phyloP scores from a whole-genome alignment of 129 eudicot genomes.

The Flaveria robusta region DNA sequence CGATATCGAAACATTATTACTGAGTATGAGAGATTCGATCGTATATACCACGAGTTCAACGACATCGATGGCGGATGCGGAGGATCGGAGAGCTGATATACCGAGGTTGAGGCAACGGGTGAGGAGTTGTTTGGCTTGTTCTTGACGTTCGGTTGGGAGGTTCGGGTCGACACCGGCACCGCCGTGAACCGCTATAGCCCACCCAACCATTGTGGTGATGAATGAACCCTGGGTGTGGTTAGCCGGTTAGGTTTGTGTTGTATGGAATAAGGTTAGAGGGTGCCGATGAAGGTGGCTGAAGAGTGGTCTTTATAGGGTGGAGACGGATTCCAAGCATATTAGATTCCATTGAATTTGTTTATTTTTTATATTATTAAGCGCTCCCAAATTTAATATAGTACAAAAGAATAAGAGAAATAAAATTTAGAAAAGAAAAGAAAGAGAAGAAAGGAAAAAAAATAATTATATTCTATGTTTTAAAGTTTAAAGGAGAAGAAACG shows the following conservation, averaged over 20 bases:
- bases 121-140: conserved; percentile 77
- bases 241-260: conserved; percentile 16
- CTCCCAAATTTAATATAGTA: too few relatives aligned
- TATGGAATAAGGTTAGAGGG: conserved; percentile 25
- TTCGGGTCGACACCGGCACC: conserved; percentile 98
- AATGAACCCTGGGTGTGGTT: conserved; percentile 16
- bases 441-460: too few relatives aligned
- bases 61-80: conserved; percentile 75
- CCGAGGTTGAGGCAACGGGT: conserved; percentile 80
- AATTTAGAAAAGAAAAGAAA: too few relatives aligned
- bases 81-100: conserved; percentile 69
- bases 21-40: conserved; percentile 11
- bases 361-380: not conserved
- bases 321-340: conserved; percentile 21
- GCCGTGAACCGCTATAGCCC: conserved; percentile 96
- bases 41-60: conserved; percentile 88
- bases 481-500: too few relatives aligned
- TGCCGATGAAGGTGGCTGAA: conserved; percentile 8
- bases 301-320: conserved; percentile 33
- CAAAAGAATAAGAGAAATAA: too few relatives aligned
- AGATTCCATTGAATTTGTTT: not conserved
- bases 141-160: conserved; percentile 81
- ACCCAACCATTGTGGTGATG: conserved; percentile 65
- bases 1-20: too few relatives aligned
- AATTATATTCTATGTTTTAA: too few relatives aligned